Evolutionary conservation across 345 rosid species (phyloP).

Genomic region (Triadica sebifera): DNA sequence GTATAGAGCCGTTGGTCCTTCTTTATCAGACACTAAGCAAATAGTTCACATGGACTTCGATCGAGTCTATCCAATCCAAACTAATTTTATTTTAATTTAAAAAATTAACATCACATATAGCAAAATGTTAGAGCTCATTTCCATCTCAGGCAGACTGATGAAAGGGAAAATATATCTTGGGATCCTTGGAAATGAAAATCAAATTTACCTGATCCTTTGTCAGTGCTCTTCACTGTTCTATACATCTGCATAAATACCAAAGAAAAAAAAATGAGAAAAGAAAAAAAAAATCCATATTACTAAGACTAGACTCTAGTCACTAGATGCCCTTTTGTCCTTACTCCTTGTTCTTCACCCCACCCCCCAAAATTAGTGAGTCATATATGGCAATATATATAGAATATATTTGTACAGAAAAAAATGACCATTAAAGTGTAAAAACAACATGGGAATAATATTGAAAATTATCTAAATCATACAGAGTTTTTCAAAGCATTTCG

Average conservation of each 20-base stretch:
- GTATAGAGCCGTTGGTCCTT: conserved; percentile 20
- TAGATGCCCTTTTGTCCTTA: conserved; percentile 57
- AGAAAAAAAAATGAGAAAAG: conserved; percentile 23
- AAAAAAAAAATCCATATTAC: conserved; percentile 27
- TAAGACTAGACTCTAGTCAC: conserved; percentile 23
- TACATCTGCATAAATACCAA: conserved; percentile 84
- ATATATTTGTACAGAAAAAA: conserved; percentile 11
- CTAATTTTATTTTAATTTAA: conserved; percentile 13
- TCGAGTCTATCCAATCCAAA: neutral
- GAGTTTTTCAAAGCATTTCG: conserved; percentile 23
- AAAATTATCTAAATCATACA: conserved; percentile 3
- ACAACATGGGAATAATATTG: conserved; percentile 14
- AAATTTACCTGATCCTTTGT: conserved; percentile 69
- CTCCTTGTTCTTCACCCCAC: conserved; percentile 35
- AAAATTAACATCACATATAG: neutral
- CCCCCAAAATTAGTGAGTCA: conserved; percentile 27
- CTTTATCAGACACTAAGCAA: conserved; percentile 36
- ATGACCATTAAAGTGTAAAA: conserved; percentile 24
- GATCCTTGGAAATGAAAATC: conserved; percentile 9
- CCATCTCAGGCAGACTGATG: conserved; percentile 17
- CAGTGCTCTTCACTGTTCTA: conserved; percentile 97
- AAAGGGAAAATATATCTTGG: conserved; percentile 10
- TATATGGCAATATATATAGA: conserved; percentile 20
- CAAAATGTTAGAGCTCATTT: neutral
- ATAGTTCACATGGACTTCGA: conserved; percentile 5